Conservation (phyloP, 2,329 filamentous ascomycete species). For the Bipolaris victoriae region DNA sequence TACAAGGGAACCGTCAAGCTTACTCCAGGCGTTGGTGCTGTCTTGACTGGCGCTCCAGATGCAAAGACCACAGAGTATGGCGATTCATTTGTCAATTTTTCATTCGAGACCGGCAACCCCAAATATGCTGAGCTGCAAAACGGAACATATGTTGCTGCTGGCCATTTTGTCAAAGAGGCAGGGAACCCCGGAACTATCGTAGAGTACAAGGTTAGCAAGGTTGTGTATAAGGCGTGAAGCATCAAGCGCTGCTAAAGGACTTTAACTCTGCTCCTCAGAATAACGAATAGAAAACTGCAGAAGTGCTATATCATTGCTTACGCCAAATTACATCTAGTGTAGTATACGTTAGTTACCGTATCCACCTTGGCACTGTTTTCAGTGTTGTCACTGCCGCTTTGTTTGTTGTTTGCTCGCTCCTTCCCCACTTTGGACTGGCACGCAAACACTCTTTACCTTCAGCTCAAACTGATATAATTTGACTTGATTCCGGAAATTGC, state of each 20-base stretch:
- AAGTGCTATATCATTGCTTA: neutral
- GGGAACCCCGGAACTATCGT: conserved; percentile 30
- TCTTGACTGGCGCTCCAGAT: conserved; percentile 27
- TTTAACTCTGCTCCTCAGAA: neutral
- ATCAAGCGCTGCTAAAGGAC: neutral
- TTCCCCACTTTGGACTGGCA: neutral
- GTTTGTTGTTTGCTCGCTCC: neutral
- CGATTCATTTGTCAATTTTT: conserved; percentile 39
- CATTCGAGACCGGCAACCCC: conserved; percentile 38
- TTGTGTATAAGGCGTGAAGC: conserved; percentile 19
- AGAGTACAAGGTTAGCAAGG: conserved; percentile 43
- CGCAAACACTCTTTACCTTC: neutral
- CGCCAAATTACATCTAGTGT: neutral
- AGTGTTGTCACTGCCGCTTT: no score
- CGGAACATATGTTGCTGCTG: conserved; percentile 39
- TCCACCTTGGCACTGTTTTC: no score
- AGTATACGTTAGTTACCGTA: neutral
- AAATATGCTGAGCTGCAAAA: conserved; percentile 40
- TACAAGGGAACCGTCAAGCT: conserved; percentile 41
- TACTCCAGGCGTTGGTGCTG: conserved; percentile 30
- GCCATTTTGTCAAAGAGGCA: conserved; percentile 34
- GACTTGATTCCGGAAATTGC: neutral
- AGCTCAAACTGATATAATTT: neutral
- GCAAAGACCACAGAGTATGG: conserved; percentile 40
- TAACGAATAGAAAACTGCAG: neutral